These are phyloP conservation scores for Plasmopara muralis DNA, from an alignment of 352 stramenopile species.

Conservation along the genomic window DNA sequence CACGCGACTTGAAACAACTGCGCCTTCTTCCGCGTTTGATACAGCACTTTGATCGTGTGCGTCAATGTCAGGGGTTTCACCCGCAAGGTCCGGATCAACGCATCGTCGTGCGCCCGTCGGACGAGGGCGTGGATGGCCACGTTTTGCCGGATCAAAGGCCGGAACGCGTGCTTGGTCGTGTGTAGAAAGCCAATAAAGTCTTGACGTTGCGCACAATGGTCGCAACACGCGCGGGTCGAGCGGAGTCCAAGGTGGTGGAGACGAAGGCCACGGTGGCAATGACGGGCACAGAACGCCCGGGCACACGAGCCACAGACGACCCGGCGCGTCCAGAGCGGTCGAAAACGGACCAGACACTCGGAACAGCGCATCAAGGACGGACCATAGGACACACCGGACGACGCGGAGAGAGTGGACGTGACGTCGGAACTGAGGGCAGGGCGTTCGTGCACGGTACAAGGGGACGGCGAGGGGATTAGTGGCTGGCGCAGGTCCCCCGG, in stretches of 20 bases:
- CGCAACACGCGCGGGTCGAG: conserved; percentile 38
- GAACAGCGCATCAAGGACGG: conserved; percentile 30
- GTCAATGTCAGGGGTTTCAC: conserved; percentile 63
- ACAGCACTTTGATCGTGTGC: conserved; percentile 73
- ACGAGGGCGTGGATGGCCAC: conserved; percentile 22
- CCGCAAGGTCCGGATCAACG: conserved; percentile 15
- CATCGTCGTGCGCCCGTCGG: conserved; percentile 12
- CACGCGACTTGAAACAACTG: conserved; percentile 58
- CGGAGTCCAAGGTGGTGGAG: conserved; percentile 37
- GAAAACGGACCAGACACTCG: conserved; percentile 50
- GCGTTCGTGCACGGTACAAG: conserved; percentile 1
- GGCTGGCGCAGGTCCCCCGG: conserved; percentile 40
- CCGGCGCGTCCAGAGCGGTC: conserved; percentile 33
- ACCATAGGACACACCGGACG: conserved; percentile 5
- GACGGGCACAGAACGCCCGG: conserved; percentile 47
- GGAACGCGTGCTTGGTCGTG: conserved; percentile 30
- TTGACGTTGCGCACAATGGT: conserved; percentile 44
- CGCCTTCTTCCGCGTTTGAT: conserved; percentile 64
- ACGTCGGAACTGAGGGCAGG: conserved; percentile 5
- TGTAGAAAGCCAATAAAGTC: conserved; percentile 49
- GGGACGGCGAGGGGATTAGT: conserved; percentile 21
- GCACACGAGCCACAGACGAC: conserved; percentile 59
- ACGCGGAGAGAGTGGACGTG: conserved; percentile 11
- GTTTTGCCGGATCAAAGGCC: conserved; percentile 23
- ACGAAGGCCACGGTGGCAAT: conserved; percentile 47